Evolutionary conservation across 441 rosid species (phyloP).

Genomic region (Gossypium lobatum): DNA sequence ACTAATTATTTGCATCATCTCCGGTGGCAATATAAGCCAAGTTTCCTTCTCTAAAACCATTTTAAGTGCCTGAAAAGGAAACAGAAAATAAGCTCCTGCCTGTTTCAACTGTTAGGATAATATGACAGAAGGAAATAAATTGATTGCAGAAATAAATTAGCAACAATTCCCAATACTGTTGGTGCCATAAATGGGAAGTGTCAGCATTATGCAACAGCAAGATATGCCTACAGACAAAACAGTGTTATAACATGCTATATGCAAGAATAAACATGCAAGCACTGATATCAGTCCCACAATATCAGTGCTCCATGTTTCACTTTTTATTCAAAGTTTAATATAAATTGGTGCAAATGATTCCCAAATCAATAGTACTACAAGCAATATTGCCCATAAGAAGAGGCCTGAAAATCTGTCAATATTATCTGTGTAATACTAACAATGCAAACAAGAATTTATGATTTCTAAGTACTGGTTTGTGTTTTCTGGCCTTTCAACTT

Average conservation of each 20-base stretch:
- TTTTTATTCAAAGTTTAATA: not conserved
- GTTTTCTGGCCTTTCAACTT: too few species aligned
- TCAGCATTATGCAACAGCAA: not conserved
- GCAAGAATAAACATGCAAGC: not conserved
- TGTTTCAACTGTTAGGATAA: not conserved
- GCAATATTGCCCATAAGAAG: not conserved
- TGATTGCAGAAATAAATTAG: not conserved
- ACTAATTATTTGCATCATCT: conserved; percentile 59
- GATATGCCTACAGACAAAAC: not conserved
- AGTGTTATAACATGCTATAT: not conserved
- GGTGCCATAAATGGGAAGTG: not conserved
- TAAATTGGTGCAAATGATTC: not conserved
- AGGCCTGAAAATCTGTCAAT: not conserved
- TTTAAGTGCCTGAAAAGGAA: conserved; percentile 73
- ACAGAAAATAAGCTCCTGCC: not conserved
- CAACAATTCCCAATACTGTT: not conserved
- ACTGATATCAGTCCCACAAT: not conserved
- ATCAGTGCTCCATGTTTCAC: not conserved
- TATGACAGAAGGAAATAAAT: not conserved
- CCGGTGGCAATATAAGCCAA: conserved; percentile 79
- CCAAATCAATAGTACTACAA: not conserved
- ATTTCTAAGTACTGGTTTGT: too few species aligned
- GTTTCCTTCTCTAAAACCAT: conserved; percentile 97
- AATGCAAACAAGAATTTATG: not conserved
- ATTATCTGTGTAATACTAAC: not conserved